phyloP scores from a whole-genome alignment of 768 basidiomycete species.

The Rhodotorula taiwanensis region DNA sequence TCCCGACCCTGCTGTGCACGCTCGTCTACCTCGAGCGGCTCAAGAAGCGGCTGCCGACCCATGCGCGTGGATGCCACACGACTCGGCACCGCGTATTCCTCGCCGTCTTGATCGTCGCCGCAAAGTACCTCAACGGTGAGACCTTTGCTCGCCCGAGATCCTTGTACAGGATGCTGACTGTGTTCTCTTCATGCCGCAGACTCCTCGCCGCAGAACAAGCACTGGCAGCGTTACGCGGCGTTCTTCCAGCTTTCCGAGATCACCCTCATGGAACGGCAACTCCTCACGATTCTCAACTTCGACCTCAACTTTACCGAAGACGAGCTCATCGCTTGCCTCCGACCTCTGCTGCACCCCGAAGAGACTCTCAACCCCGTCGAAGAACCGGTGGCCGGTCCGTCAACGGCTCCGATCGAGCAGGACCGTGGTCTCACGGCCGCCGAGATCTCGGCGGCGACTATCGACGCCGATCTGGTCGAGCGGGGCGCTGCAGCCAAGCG shows the following conservation, averaged over 20 bases:
- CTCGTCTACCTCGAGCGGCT: slow-evolving; percentile 84
- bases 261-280: slow-evolving; percentile 93
- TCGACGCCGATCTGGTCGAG: not conserved
- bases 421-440: no score
- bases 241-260: slow-evolving; percentile 59
- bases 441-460: no score
- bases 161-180: not conserved
- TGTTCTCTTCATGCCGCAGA: no score
- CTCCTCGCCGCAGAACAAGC: slow-evolving; percentile 73
- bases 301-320: slow-evolving; percentile 79
- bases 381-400: not conserved
- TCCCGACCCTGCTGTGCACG: slow-evolving; percentile 78
- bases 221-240: slow-evolving; percentile 71
- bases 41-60: slow-evolving; percentile 63
- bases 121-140: slow-evolving; percentile 77
- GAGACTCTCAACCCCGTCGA: not conserved
- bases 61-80: slow-evolving; percentile 59
- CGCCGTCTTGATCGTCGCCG: slow-evolving; percentile 84
- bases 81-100: slow-evolving; percentile 90
- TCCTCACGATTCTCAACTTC: slow-evolving; percentile 80
- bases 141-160: no score
- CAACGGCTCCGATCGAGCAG: no score
- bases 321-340: slow-evolving; percentile 13
- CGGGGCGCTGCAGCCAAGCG: not conserved
- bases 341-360: slow-evolving; percentile 2